Evolutionary conservation across 2,329 filamentous ascomycete genomes (phyloP).

Genomic region (Remersonia thermophila): DNA sequence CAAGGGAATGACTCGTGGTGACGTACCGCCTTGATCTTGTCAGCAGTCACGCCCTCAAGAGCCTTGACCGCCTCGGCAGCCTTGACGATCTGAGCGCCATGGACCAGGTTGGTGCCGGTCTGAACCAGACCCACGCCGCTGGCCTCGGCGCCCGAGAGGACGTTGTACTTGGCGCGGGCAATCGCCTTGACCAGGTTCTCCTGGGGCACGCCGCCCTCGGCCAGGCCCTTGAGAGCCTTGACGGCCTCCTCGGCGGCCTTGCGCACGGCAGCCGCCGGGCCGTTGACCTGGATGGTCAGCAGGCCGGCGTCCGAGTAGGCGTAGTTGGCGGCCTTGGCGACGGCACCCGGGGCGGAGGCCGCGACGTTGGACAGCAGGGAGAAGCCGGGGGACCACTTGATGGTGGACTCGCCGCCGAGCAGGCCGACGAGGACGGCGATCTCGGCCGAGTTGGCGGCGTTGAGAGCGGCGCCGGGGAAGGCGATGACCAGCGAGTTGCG

Average conservation of each 20-base stretch:
- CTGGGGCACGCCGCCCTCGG: conserved; percentile 60
- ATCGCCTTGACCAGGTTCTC: conserved; percentile 88
- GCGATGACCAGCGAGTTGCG: conserved; percentile 81
- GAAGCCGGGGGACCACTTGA: conserved; percentile 95
- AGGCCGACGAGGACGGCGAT: conserved; percentile 76
- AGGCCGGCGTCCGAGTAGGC: conserved; percentile 93
- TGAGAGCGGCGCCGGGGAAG: conserved; percentile 73
- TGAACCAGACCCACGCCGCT: conserved; percentile 66
- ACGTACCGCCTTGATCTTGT: conserved; percentile 75
- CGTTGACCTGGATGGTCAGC: conserved; percentile 68
- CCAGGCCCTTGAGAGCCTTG: conserved; percentile 70
- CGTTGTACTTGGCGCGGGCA: conserved; percentile 85
- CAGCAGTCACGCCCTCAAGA: conserved; percentile 68
- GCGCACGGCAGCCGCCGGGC: conserved; percentile 59
- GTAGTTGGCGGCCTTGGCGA: conserved; percentile 61
- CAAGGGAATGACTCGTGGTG: neutral
- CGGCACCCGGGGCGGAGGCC: conserved; percentile 51
- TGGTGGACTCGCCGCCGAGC: conserved; percentile 76
- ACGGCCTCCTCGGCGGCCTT: conserved; percentile 65
- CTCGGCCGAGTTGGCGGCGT: conserved; percentile 76
- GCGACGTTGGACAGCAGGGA: conserved; percentile 75
- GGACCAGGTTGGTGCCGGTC: conserved; percentile 73
- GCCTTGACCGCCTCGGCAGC: conserved; percentile 66
- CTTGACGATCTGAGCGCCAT: conserved; percentile 72
- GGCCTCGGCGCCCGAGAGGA: conserved; percentile 70